Base-by-base conservation (phyloP, 2,329 filamentous ascomycete species). In the Sporothrix mexicana region DNA sequence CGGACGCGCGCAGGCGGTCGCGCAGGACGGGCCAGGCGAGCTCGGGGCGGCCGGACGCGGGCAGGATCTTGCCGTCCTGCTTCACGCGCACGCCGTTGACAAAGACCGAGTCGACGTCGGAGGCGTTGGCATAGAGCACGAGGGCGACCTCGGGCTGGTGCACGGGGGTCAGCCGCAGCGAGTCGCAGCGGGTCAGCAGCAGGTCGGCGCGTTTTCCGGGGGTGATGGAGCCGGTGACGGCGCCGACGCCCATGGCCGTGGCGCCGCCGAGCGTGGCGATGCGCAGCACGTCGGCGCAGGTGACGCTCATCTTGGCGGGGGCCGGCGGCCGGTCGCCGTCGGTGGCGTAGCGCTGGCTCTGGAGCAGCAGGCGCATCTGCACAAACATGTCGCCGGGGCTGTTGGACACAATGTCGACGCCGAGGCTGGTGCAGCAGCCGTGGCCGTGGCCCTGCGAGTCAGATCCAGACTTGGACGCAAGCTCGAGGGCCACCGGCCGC, bases 121-220 rank as follows among this genome's bases (percentile, higher is more conserved):
- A 49, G 4, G 49, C 36, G 66, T 69, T 49, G n/a, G 30, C 66
- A 49, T 69, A 53, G 23, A 69, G 49, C 49, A 69, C 25, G 47
- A 69, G 66, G 13, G 66, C 66, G 25, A 49, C 66, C 43, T 53
- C 45, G 17, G 66, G 66, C 23, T 69, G 49, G 36, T 47, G 47
- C 36, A 73, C 51, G 20, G 72, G 72, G 49, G 70, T 49, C 45
- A 41, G 53, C 51, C 64, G 67, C 59, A 73, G 64, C 36, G 66
- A 45, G 49, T 57, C 69, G 68, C 72, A 71, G 20, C 30, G 51
- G 4, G 66, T 69, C 7, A 69, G 7, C 20, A 69, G n/a, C 25
- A 69, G 66, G 25, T 69, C 66, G 25, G 66, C 66, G 3, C 30
- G 25, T 15, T 69, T 69, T 25, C 66, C 66, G 15, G 66, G 66